These are phyloP conservation scores for Lactarius sp. DNA, from an alignment of 768 basidiomycete species.

Conservation along the genomic window DNA sequence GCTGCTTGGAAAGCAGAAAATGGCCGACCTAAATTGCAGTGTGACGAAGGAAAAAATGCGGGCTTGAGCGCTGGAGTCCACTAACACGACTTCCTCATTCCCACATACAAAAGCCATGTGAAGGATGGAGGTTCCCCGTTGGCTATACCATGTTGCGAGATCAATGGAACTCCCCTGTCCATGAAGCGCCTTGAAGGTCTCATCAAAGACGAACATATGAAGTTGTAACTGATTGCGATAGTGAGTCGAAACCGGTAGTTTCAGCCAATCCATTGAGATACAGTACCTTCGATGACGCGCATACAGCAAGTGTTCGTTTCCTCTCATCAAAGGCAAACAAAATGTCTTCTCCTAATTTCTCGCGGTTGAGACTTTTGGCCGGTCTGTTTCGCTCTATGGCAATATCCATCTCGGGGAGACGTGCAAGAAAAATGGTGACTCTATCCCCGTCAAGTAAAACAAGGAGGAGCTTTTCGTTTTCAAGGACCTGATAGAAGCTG, in stretches of 20 bases:
- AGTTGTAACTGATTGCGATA: constrained; percentile 31
- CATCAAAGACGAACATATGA: constrained; percentile 46
- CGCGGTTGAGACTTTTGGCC: constrained; percentile 33
- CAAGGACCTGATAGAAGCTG: constrained; percentile 19
- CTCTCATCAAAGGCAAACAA: constrained; percentile 49
- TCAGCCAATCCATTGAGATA: not conserved
- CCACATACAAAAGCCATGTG: constrained; percentile 43
- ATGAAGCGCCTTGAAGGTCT: constrained; percentile 39
- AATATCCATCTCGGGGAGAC: not conserved
- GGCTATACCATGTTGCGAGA: constrained; percentile 42
- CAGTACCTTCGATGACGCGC: constrained; percentile 39
- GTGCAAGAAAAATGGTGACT: constrained; percentile 11
- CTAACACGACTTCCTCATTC: constrained; percentile 47
- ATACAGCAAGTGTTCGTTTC: constrained; percentile 45
- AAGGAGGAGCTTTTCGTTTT: constrained; percentile 18
- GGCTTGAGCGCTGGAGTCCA: constrained; percentile 41
- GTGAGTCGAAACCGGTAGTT: not conserved
- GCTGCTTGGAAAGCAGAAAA: too few relatives aligned
- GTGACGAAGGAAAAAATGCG: constrained; percentile 52
- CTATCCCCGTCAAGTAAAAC: constrained; percentile 1
- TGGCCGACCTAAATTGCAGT: constrained; percentile 46
- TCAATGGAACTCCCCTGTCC: constrained; percentile 39
- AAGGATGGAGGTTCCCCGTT: constrained; percentile 28
- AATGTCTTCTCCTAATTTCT: constrained; percentile 43
- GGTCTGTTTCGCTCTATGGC: not conserved